Evolutionary conservation across 305 asterid genomes (phyloP).

Genomic region (Rubia peregrina): DNA sequence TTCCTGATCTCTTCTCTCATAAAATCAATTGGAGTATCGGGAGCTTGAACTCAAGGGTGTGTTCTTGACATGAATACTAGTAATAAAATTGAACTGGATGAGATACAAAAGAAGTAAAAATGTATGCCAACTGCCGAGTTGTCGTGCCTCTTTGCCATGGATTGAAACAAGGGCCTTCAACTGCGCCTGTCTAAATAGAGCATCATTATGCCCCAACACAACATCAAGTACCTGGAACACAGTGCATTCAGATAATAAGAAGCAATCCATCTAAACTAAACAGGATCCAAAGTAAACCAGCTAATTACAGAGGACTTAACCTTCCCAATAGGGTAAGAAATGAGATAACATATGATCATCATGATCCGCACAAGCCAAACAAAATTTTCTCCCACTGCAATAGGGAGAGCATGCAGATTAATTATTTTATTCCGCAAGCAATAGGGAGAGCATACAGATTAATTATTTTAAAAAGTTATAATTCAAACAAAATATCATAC

Average conservation of each 20-base stretch:
- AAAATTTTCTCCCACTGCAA: slow-evolving; percentile 87
- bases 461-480: background rate
- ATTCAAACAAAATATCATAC: background rate
- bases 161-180: slow-evolving; percentile 91
- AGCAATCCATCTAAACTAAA: background rate
- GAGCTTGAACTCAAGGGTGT: slow-evolving; percentile 43
- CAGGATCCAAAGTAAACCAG: background rate
- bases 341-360: slow-evolving; percentile 78
- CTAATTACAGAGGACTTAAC: slow-evolving; percentile 24
- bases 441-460: slow-evolving; percentile 81
- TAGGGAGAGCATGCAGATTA: slow-evolving; percentile 77
- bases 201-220: slow-evolving; percentile 78
- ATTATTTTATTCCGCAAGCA: background rate
- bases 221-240: slow-evolving; percentile 59
- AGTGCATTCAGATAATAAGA: slow-evolving; percentile 10
- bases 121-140: slow-evolving; percentile 12
- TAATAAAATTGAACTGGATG: background rate
- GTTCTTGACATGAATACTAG: background rate
- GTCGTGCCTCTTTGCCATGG: slow-evolving; percentile 76
- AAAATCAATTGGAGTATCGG: slow-evolving; percentile 67
- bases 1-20: slow-evolving; percentile 57
- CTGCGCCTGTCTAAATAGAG: slow-evolving; percentile 84
- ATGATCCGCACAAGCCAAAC: slow-evolving; percentile 82
- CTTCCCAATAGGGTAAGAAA: slow-evolving; percentile 90
- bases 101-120: background rate